Evolutionary conservation across 2,329 filamentous ascomycete species (phyloP).

Genomic region (Alternaria brassicicola): DNA sequence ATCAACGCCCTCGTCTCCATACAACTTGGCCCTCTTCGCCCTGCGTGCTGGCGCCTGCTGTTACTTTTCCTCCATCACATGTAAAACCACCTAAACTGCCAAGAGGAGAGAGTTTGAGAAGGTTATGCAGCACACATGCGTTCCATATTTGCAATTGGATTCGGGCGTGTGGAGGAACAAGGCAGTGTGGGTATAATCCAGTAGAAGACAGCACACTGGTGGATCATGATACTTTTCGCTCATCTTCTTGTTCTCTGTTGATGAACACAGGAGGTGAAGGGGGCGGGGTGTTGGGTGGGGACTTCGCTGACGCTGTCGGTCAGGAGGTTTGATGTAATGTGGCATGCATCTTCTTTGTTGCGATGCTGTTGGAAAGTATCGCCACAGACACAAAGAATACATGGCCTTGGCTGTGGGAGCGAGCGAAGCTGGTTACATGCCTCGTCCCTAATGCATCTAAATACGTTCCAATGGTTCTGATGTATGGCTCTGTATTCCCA

Average conservation of each 20-base stretch:
- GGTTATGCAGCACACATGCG: not conserved
- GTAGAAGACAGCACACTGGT: not conserved
- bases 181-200: not conserved
- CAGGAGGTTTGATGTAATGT: not conserved
- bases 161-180: not conserved
- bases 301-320: not conserved
- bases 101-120: not conserved
- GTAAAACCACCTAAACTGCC: not conserved
- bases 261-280: not conserved
- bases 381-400: no score
- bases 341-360: not conserved
- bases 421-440: not conserved
- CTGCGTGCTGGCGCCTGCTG: not conserved
- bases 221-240: not conserved
- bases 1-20: not conserved
- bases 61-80: not conserved
- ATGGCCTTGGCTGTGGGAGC: not conserved
- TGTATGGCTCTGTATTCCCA: not conserved
- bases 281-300: not conserved
- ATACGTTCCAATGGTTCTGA: not conserved
- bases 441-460: no score
- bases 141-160: not conserved
- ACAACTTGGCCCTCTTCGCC: not conserved
- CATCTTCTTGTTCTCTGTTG: not conserved
- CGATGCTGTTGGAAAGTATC: not conserved